phyloP scores from a whole-genome alignment of 345 rosid species.

The Syzygium jambos region DNA sequence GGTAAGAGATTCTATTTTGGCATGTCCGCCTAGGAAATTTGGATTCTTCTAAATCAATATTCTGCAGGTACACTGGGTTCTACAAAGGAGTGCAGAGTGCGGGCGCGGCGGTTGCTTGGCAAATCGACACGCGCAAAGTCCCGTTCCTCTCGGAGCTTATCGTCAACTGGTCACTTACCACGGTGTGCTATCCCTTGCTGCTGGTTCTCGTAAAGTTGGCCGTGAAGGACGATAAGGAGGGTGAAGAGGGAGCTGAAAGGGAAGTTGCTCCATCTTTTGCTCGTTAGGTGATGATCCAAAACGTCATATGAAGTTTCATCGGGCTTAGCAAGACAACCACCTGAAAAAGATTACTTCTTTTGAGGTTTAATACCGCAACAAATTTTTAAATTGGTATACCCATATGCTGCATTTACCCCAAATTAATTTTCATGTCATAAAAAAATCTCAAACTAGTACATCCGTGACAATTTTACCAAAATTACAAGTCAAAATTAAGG shows the following conservation, averaged over 20 bases:
- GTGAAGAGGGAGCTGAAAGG: neutral
- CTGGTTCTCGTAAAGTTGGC: conserved; percentile 48
- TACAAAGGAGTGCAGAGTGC: conserved; percentile 95
- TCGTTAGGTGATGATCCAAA: neutral
- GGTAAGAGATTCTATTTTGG: no score
- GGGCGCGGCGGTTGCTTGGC: conserved; percentile 96
- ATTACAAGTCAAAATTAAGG: neutral
- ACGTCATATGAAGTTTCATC: neutral
- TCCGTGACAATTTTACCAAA: neutral
- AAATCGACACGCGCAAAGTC: conserved; percentile 60
- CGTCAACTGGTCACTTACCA: conserved; percentile 74
- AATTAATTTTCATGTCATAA: no score
- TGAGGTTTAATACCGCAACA: neutral
- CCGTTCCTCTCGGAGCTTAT: conserved; percentile 48
- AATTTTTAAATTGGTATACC: no score
- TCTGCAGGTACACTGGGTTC: conserved; percentile 65
- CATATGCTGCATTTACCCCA: neutral
- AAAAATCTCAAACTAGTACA: no score
- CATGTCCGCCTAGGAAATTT: neutral
- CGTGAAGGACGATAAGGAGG: conserved; percentile 37
- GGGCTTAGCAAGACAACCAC: neutral
- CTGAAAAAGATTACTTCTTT: neutral
- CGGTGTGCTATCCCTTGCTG: conserved; percentile 64
- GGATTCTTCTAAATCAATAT: neutral
- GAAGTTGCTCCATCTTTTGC: neutral